Evolutionary conservation across 768 basidiomycete species (phyloP), one percentile per base, ranked within the genome.

Genomic region (Termitomyces bulborhizus): DNA sequence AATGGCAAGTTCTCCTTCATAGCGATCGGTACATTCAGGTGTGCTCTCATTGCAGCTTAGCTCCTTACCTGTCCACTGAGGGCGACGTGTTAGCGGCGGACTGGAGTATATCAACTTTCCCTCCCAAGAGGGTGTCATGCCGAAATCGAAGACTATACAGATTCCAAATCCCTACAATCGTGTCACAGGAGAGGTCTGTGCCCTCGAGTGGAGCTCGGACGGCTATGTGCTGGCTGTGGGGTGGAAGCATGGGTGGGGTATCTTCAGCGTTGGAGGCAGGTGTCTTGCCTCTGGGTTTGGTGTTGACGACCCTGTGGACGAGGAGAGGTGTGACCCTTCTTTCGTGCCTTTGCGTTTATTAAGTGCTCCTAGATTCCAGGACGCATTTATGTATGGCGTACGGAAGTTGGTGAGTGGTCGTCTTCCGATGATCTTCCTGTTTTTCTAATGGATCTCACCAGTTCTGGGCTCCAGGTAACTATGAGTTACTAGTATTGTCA

Each of bases 391-490:
- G 89, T 73, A 82, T 58, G 95, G 94, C 3, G 76, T 95, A 6
- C 74, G 73, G 47, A 73, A 81, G 63, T 67, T 96, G 69, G 94
- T 93, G 63, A 71, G 84, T 69, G 13, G 21, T 5, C n/a, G 27
- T 16, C 3, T 37, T n/a, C 18, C 4, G 4, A n/a, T 31, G 27
- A 24, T 21, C 21, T 13, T 7, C 37, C 26, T 34, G 5, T 51
- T n/a, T 47, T 37, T 39, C 37, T 53, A 13, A 43, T 40, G 49
- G 13, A 15, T 6, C 51, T 44, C 59, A 9, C 21, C 36, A 96
- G 94, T 94, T 97, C 63, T 98, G 96, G 96, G 84, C 82, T 1
- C 89, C 90, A 3, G 94, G 94, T 15, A 96, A 96, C 69, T 86
- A 90, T 48, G 95, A 98, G 63, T 77, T 98, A 6, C 74, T 96